Evolutionary conservation across 2,329 filamentous ascomycete genomes (phyloP), one percentile per base, ranked within the genome.

Genomic region (Aspergillus transmontanensis): DNA sequence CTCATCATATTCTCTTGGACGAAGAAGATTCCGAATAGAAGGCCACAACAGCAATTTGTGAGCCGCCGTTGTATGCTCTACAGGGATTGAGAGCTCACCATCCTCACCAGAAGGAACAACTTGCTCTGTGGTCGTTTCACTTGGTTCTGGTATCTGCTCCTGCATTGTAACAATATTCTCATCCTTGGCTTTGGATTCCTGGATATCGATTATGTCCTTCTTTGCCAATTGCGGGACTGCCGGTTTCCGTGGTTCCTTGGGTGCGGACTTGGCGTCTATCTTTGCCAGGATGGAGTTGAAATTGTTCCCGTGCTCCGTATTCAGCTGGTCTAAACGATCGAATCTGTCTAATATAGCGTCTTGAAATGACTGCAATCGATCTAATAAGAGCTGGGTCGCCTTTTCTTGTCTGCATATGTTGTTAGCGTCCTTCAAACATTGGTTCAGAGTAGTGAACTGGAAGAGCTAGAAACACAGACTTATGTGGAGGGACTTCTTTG

Each of bases 11-110:
- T 84, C 83, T 36, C 83, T 81, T 71, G 82, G 69, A 62, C 77
- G 60, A 39, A 92, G 87, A 73, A 97, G 74, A 65, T 84, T 79
- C 73, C 83, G 79, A 60, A 95, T 92, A 0, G 88, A 85, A 0
- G 85, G 85, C 88, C 90, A 93, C 54, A 86, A 83, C 32, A 98
- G 81, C 21, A 98, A 82, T 66, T 93, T 87, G 57, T 95, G 92
- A 1, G 93, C 93, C n/a, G 93, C 87, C 0, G 94, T 97, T 0
- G 92, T 96, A 73, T 98, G 94, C 68, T 96, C 92, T 32, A 89
- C 86, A 0, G 93, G 91, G 61, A 96, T 91, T 1, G 90, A 87
- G 16, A 91, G 86, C 67, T 88, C 85, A 54, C 87, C 88, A 32
- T 77, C 75, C 34, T 78, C 75, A 6, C 73, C 71, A 16, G 58